Evolutionary conservation across 768 basidiomycete species (phyloP), one percentile per base, ranked within the genome.

Genomic region (Thelephora aurantiotincta): DNA sequence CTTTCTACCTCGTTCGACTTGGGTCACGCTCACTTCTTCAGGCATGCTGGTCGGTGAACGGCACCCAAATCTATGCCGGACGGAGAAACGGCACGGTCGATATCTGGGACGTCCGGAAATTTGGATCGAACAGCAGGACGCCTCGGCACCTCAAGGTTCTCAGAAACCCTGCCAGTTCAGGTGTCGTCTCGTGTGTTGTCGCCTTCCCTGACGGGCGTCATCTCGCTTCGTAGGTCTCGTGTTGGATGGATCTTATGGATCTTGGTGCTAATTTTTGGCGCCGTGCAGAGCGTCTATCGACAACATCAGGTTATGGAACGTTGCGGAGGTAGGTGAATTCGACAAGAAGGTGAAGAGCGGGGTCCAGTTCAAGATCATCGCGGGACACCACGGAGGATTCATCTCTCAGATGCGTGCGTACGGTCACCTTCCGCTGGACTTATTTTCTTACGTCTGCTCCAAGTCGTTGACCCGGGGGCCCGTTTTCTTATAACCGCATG

Each of bases 41-140:
- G 93, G 92, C 93, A 13, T 92, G 86, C 61, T 98, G 94, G 92
- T 91, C 90, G 5, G 73, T 79, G 2, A 80, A 90, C 52, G 93
- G 94, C 13, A 72, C 72, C 3, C 85, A 93, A 52, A 79, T 99
- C 41, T 88, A 88, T 60, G 92, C 87, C 11, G 93, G 94, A 7
- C 72, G 94, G 54, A 73, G 93, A 44, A 92, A 93, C 54, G 88
- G 88, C 19, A 81, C 84, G 1, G 76, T 98, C 44, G 90, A 96
- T 57, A 77, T 96, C 13, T 98, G 89, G 87, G 96, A 98, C 60
- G 80, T 93, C 7, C 81, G 93, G n/a, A 69, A 78, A 50, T 65
- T 84, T 11, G 90, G 89, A 47, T 77, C 75, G 41, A 58, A 62
- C 5, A 72, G 71, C 48, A 30, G 26, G 26, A 78, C 80, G n/a